Evolutionary conservation across 371 early-diverging fungal species (phyloP).

Genomic region (Circinella umbellata): DNA sequence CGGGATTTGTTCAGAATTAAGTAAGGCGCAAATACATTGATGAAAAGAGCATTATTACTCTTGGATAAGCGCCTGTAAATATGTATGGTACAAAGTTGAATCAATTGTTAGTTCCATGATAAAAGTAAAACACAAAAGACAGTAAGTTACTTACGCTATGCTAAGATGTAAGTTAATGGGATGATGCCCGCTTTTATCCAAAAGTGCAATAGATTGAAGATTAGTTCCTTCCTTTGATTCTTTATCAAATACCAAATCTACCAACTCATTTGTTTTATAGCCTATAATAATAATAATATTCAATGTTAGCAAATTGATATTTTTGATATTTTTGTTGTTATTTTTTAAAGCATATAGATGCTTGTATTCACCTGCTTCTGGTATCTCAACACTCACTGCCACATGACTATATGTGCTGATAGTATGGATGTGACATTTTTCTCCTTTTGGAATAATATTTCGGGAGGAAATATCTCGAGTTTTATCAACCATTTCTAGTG

Average conservation of each 20-base stretch:
- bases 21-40: conserved; percentile 51
- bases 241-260: not conserved
- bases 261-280: not conserved
- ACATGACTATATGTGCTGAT: conserved; percentile 66
- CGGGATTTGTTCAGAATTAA: conserved; percentile 82
- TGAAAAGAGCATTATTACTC: conserved; percentile 30
- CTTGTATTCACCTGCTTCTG: conserved; percentile 50
- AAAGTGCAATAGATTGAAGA: not conserved
- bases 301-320: not conserved
- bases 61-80: conserved; percentile 24
- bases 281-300: not conserved
- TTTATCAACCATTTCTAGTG: conserved; percentile 43
- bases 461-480: conserved; percentile 48
- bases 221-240: not conserved
- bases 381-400: conserved; percentile 63
- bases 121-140: not conserved
- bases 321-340: not conserved
- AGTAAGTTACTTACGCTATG: conserved; percentile 5
- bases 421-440: conserved; percentile 61
- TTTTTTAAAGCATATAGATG: not conserved
- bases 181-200: not conserved
- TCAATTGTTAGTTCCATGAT: too few species aligned
- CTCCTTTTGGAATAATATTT: conserved; percentile 55
- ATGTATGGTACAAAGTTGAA: too few species aligned
- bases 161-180: not conserved